A percentile compares a stretch with the other conserved stretches of the same genome.
These are phyloP conservation scores for Mariannaea sp. DNA, from an alignment of 2,329 filamentous ascomycete genomes.

Conservation along the genomic window DNA sequence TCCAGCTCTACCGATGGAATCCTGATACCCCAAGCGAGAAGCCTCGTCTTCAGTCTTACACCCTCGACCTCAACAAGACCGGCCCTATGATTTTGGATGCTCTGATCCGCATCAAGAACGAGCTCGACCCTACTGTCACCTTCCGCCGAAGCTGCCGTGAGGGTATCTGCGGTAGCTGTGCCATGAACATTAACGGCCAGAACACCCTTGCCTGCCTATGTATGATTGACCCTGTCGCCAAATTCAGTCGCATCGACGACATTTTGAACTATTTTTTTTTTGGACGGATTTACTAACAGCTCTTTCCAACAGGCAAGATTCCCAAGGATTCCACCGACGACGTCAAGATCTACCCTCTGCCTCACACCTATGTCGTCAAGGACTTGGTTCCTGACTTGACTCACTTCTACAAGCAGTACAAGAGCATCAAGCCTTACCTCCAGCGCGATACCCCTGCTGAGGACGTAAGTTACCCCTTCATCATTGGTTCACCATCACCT, in stretches of 20 bases:
- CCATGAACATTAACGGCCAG: constrained; percentile 99
- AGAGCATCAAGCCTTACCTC: constrained; percentile 98
- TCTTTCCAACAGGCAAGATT: constrained; percentile 74
- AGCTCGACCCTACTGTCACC: constrained; percentile 93
- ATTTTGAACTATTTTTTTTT: constrained; percentile 27
- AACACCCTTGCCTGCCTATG: constrained; percentile 98
- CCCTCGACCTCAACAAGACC: constrained; percentile 96
- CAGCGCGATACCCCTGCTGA: constrained; percentile 84
- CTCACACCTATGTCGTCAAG: constrained; percentile 99
- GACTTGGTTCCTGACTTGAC: constrained; percentile 97
- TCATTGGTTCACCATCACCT: background rate
- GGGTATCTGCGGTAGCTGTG: constrained; percentile 97
- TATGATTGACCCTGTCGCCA: constrained; percentile 54
- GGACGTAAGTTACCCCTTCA: constrained; percentile 65
- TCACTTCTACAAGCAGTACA: constrained; percentile 99
- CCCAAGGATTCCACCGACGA: constrained; percentile 80
- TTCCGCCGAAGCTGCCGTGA: constrained; percentile 96
- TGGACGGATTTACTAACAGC: no score
- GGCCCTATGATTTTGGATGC: constrained; percentile 98
- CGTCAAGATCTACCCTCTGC: constrained; percentile 94
- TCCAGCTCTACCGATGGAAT: constrained; percentile 99
- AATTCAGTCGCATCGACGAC: constrained; percentile 34
- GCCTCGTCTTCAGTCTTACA: constrained; percentile 94
- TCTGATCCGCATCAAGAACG: constrained; percentile 98
- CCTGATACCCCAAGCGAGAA: constrained; percentile 91